Percentiles rank a stretch among this genome's conserved stretches.
Conservation (phyloP, 345 rosid species). For the Xanthoceras sorbifolium region DNA sequence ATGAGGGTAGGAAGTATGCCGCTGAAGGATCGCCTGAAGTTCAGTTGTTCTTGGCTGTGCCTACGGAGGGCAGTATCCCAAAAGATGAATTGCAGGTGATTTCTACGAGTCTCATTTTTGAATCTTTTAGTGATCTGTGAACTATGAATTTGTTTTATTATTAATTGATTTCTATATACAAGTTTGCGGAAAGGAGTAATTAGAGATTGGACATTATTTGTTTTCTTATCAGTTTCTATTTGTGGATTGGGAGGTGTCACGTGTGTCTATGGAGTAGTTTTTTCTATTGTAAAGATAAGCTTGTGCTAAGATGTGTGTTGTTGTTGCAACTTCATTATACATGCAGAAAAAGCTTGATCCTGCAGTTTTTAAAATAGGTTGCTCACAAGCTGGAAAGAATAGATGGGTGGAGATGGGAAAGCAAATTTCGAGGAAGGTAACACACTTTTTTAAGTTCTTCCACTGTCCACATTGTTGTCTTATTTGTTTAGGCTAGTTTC, state of each 20-base stretch:
- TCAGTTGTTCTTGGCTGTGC: conserved; percentile 73
- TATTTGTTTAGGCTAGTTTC: not conserved
- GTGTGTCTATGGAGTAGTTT: not conserved
- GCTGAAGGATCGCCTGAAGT: conserved; percentile 82
- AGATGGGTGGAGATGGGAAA: conserved; percentile 94
- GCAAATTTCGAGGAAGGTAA: conserved; percentile 84
- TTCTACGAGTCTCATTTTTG: conserved; percentile 1
- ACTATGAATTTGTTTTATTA: not conserved
- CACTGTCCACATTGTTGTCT: not conserved
- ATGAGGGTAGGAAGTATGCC: conserved; percentile 76
- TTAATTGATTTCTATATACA: not conserved
- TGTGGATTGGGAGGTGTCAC: not conserved
- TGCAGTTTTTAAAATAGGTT: conserved; percentile 69
- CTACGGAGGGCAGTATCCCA: conserved; percentile 62
- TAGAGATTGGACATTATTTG: not conserved
- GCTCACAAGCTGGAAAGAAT: conserved; percentile 76
- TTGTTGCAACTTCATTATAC: conserved; percentile 8
- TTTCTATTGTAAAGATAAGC: not conserved
- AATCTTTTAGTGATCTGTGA: not conserved
- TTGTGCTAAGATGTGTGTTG: conserved; percentile 12
- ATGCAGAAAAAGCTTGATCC: conserved; percentile 73
- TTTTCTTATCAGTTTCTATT: not conserved
- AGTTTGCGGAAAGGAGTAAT: conserved; percentile 4
- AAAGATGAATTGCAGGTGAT: conserved; percentile 77
- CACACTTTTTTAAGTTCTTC: not conserved